Percentiles rank a stretch among this genome's conserved stretches.
These are phyloP conservation scores for Pichia sp. DNA, from an alignment of 1,139 yeast species.

Conservation along the genomic window DNA sequence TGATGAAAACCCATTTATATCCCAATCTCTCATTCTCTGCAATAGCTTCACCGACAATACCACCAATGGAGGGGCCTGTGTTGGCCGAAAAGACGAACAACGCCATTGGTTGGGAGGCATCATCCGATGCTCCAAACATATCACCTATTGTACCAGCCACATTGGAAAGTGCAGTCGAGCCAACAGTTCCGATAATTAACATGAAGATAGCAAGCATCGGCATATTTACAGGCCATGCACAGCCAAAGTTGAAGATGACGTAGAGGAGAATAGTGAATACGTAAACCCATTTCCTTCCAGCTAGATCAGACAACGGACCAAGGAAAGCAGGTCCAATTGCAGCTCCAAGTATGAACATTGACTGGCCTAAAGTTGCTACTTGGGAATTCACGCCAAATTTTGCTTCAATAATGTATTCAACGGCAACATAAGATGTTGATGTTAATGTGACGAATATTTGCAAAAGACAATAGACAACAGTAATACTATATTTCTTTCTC, in stretches of 20 bases:
- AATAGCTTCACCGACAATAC: slow-evolving; percentile 28
- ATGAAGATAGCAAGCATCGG: slow-evolving; percentile 28
- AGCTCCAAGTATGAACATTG: slow-evolving; percentile 28
- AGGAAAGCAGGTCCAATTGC: slow-evolving; percentile 65
- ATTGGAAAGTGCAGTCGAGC: slow-evolving; percentile 29
- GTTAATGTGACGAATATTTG: slow-evolving; percentile 26
- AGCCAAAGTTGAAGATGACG: slow-evolving; percentile 46
- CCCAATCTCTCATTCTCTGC: slow-evolving; percentile 23
- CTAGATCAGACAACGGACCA: slow-evolving; percentile 59
- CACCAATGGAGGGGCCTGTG: slow-evolving; percentile 28
- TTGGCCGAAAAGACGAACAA: slow-evolving; percentile 27
- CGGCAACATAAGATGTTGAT: slow-evolving; percentile 27
- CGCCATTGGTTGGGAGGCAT: slow-evolving; percentile 29
- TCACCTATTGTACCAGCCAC: slow-evolving; percentile 30
- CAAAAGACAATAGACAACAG: slow-evolving; percentile 22
- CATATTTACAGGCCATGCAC: slow-evolving; percentile 44
- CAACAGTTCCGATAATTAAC: slow-evolving; percentile 28
- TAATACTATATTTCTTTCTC: slow-evolving; percentile 20
- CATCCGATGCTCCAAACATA: slow-evolving; percentile 27
- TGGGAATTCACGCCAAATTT: slow-evolving; percentile 21
- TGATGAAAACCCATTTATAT: slow-evolving; percentile 26
- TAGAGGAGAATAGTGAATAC: slow-evolving; percentile 46
- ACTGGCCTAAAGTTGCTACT: slow-evolving; percentile 28
- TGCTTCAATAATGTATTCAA: slow-evolving; percentile 23
- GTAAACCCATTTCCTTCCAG: slow-evolving; percentile 68